Conservation (phyloP, 495 filamentous ascomycete genomes). For the Thermothielavioides terrestris region DNA sequence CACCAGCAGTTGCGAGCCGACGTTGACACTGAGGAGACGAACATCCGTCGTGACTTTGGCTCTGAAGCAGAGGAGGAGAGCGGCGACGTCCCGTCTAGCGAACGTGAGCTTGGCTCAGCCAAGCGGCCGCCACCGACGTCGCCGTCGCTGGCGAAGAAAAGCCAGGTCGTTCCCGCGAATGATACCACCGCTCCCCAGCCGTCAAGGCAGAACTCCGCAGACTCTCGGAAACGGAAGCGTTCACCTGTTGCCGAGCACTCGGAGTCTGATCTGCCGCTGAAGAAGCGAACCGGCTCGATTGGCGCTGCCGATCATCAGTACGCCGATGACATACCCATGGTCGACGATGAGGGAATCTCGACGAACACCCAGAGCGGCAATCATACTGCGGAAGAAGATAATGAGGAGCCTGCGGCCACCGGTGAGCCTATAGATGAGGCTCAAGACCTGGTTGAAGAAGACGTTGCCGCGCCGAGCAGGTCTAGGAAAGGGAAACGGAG, state of each 20-base stretch:
- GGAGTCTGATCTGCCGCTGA: conserved; percentile 41
- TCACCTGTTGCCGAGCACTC: conserved; percentile 37
- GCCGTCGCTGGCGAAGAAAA: conserved; percentile 23
- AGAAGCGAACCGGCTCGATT: conserved; percentile 51
- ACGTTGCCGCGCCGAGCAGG: conserved; percentile 15
- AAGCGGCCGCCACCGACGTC: conserved; percentile 13
- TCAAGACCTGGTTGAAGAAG: conserved; percentile 23
- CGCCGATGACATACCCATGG: conserved; percentile 34
- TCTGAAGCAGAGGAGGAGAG: conserved; percentile 40
- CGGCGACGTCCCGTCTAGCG: conserved; percentile 30
- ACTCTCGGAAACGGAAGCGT: conserved; percentile 47
- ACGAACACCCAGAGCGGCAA: conserved; percentile 33
- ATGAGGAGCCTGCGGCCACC: conserved; percentile 19
- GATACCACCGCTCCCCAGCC: conserved; percentile 11
- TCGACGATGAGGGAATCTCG: conserved; percentile 35
- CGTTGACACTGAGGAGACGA: conserved; percentile 26
- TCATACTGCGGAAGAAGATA: conserved; percentile 35
- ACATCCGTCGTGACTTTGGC: conserved; percentile 32
- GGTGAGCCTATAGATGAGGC: conserved; percentile 16
- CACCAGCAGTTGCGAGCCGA: conserved; percentile 37
- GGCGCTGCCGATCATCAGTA: conserved; percentile 21
- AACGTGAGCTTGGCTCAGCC: conserved; percentile 20
- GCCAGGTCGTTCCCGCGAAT: conserved; percentile 9
- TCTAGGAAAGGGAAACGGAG: conserved; percentile 34
- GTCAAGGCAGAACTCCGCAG: conserved; percentile 19